Percentiles rank a stretch among this genome's conserved stretches.
phyloP scores from a whole-genome alignment of 129 eudicot species.

The Artemisia annua region DNA sequence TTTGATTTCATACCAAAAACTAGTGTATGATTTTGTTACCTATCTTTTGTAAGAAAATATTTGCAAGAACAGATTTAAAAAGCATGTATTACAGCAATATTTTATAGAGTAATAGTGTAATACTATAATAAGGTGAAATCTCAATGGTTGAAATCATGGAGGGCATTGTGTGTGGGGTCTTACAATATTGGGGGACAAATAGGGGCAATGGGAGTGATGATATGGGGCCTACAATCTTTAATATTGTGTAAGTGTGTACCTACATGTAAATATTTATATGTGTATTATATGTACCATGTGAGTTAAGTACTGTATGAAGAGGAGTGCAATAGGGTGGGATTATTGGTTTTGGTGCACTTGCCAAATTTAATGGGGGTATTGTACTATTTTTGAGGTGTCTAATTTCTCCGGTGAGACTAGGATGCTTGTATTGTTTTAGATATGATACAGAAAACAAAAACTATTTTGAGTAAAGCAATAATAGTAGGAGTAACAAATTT shows the following conservation, averaged over 20 bases:
- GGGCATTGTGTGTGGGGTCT: conserved; percentile 31
- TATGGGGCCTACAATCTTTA: conserved; percentile 27
- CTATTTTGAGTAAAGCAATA: too few species aligned
- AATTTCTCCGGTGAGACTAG: too few species aligned
- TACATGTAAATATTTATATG: conserved; percentile 6
- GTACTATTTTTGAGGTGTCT: conserved; percentile 15
- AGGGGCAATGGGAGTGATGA: conserved; percentile 29
- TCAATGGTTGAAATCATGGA: conserved; percentile 31
- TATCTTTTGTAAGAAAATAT: neutral
- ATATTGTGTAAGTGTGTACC: conserved; percentile 23
- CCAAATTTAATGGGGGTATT: conserved; percentile 24
- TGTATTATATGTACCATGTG: conserved; percentile 12
- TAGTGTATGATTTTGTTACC: too few species aligned
- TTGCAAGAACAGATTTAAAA: neutral
- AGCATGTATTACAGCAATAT: neutral
- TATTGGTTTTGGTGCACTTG: conserved; percentile 37
- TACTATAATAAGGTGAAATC: neutral
- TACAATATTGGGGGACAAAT: conserved; percentile 23
- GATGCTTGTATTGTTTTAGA: too few species aligned
- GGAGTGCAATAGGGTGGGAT: conserved; percentile 28
- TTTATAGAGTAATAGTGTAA: too few species aligned
- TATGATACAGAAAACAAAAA: too few species aligned
- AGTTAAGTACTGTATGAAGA: conserved; percentile 23
- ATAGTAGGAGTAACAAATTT: too few species aligned
- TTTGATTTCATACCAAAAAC: too few species aligned